Base-by-base conservation (phyloP, 2,329 filamentous ascomycete species). In the Ascochyta lentis region DNA sequence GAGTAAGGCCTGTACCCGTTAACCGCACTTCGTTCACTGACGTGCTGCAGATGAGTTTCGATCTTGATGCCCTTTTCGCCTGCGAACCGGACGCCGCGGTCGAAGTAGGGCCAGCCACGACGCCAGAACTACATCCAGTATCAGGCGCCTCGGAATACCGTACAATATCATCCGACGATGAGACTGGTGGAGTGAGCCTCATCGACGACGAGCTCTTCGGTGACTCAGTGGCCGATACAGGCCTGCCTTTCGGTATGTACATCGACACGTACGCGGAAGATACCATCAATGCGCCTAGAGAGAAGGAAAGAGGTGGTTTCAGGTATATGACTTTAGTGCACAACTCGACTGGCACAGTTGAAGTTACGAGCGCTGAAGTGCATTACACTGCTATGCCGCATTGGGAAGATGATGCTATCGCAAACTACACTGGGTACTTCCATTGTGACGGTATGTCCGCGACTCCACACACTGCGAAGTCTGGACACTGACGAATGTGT, bases 381-480 rank as follows among this genome's bases (percentile, higher is more conserved):
- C 65, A 81, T 33, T 83, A 76, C 59, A 83, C 80, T 1, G 71
- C 80, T 6, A 75, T 78, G 72, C 77, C 77, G 1, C 76, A 79
- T 52, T 76, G 70, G 55, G 68, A 67, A 4, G 76, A 76, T 4
- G 69, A 77, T 42, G 59, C 68, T 13, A 42, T 77, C 38, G 55
- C 66, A 1, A 68, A 75, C 10, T 78, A 77, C 43, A 75, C 71
- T 3, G 77, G 78, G 1, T 79, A 76, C 48, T 80, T 80, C 45
- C 73, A 80, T 44, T 76, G 69, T 35, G 68, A 79, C 55, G 73
- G 72, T 74, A 64, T 40, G 61, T 39, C 10, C n/a, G 34, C 34
- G 29, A 12, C n/a, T 13, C 6, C 10, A 31, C 12, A 4, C 13
- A 5, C 1, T 31, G 10, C 10, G 10, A 15, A 15, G 12, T 3